Evolutionary conservation across 208 protist species (phyloP), one percentile per base, ranked within the genome.

Genomic region (Polymyxa betae): DNA sequence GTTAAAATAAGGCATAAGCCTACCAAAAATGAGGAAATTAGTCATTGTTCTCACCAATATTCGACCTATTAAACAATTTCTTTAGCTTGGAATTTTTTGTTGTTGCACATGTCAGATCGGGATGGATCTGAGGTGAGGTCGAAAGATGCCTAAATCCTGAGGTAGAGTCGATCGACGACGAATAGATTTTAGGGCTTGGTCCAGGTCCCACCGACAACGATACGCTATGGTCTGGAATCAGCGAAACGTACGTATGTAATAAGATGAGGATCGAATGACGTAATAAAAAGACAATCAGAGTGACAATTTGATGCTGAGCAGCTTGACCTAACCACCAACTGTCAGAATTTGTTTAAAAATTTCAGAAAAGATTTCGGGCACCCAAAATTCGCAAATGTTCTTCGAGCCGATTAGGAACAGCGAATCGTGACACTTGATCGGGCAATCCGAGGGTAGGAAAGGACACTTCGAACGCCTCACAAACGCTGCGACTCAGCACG

Each of bases 211-310:
- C n/a, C 20, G 20, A 32, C 5, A 43, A 35, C 16, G 10, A 43
- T 5, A 20, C n/a, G 16, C 12, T 43, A 5, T 35, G 16, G n/a
- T 82, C 72, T 20, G 72, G 72, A 43, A 82, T 82, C n/a, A 82
- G 72, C 5, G n/a, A 43, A 35, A 82, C n/a, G 40, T 38, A 82
- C 72, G 72, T 82, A n/a, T 82, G 72, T n/a, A 82, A 43, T n/a
- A 82, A 5, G 35, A 82, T 43, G 16, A 82, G n/a, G 16, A 82
- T 5, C 5, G 72, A 82, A 45, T 43, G 72, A 12, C 72, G 72
- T 43, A 82, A 35, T 20, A 82, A n/a, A n/a, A 45, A 82, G 5
- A 82, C 35, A 20, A 82, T 82, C 35, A 82, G 35, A 5, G 72
- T 82, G 5, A 82, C 35, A 12, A 82, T 45, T 43, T 82, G 72